Percentiles rank a stretch among this genome's conserved stretches.
Conservation (phyloP, 805 yeast species). For the Jamesozyma hellenica region DNA sequence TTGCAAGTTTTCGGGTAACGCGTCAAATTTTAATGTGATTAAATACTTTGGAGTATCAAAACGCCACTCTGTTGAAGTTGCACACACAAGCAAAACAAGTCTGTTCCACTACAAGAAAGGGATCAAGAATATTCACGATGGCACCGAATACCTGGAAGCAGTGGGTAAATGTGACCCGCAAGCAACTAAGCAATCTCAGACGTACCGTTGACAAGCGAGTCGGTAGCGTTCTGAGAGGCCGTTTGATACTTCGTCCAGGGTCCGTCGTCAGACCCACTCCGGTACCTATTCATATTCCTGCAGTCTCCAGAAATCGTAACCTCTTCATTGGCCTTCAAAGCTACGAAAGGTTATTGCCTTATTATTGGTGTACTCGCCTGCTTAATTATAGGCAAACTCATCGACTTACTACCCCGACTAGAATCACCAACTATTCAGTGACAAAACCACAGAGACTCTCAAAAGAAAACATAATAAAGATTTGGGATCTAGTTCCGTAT, state of each 20-base stretch:
- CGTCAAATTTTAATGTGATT: too few relatives aligned
- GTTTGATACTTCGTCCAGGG: slow-evolving; percentile 7
- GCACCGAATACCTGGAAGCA: slow-evolving; percentile 14
- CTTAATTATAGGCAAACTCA: background rate
- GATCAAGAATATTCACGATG: slow-evolving; percentile 4
- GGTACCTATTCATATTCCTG: slow-evolving; percentile 9
- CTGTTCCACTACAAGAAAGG: too few relatives aligned
- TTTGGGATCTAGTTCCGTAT: background rate
- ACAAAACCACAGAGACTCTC: background rate
- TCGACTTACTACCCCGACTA: background rate
- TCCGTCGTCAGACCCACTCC: slow-evolving; percentile 8
- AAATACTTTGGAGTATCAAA: too few relatives aligned
- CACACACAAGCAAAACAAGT: background rate
- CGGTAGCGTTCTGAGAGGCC: slow-evolving; percentile 10
- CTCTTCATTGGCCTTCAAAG: background rate
- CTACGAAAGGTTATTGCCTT: background rate
- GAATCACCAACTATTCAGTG: background rate
- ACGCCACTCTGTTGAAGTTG: too few relatives aligned
- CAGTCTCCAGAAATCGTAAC: background rate
- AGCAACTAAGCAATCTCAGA: slow-evolving; percentile 15
- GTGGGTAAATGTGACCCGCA: slow-evolving; percentile 15
- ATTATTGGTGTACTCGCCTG: background rate
- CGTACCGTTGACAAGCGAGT: slow-evolving; percentile 13
- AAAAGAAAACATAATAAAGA: background rate
- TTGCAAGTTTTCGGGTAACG: too few relatives aligned